These are phyloP conservation scores for Pelargonium myrrhifolium DNA, from an alignment of 441 rosid species.

Conservation along the genomic window DNA sequence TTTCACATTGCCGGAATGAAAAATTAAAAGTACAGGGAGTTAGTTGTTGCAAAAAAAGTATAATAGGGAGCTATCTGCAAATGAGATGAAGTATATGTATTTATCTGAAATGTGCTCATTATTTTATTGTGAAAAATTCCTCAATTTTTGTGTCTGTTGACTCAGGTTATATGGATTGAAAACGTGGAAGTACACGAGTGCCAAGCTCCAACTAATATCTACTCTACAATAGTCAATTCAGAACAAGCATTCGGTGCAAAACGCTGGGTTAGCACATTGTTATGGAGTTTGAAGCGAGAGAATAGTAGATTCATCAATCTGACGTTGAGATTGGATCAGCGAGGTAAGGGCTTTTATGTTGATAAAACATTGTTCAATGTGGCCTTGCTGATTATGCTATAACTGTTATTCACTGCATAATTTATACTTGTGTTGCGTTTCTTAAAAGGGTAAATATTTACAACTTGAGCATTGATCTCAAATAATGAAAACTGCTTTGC, in stretches of 20 bases:
- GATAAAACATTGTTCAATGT: too few relatives aligned
- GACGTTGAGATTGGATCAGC: not conserved
- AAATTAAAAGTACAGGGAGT: too few relatives aligned
- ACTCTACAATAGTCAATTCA: conserved; percentile 3
- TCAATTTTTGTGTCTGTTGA: not conserved
- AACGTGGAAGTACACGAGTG: conserved; percentile 12
- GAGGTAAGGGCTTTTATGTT: not conserved
- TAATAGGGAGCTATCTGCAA: too few relatives aligned
- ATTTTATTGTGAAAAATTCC: too few relatives aligned
- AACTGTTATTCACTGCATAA: too few relatives aligned
- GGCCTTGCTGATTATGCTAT: not conserved
- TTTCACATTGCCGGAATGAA: too few relatives aligned
- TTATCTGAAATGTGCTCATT: too few relatives aligned
- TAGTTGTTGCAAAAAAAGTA: too few relatives aligned
- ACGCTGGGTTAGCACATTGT: conserved; percentile 9
- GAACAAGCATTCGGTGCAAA: conserved; percentile 6
- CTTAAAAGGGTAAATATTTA: not conserved
- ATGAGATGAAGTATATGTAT: too few relatives aligned
- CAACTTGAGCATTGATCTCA: not conserved
- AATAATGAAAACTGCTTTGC: too few relatives aligned
- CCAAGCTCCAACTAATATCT: not conserved
- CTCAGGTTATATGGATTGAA: conserved; percentile 13
- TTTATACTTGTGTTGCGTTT: not conserved
- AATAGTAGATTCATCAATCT: not conserved
- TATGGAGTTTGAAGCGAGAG: conserved; percentile 3